Percentiles rank a stretch among this genome's conserved stretches.
These are phyloP conservation scores for Sophora flavescens DNA, from an alignment of 306 rosid species.

Conservation along the genomic window DNA sequence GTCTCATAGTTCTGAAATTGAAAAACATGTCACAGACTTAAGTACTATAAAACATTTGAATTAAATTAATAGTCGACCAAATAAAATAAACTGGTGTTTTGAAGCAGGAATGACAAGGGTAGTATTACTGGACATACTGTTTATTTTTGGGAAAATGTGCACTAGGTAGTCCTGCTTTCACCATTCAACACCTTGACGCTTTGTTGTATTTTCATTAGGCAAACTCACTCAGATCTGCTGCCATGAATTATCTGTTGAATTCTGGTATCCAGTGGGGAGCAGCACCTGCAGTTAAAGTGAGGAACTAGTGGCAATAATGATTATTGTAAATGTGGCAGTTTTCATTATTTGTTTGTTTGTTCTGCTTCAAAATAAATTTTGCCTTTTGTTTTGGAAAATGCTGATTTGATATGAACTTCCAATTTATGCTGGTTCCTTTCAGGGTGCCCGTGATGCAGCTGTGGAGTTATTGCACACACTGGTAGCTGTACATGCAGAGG, in stretches of 20 bases:
- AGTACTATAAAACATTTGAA: slow-evolving; percentile 5
- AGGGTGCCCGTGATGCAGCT: slow-evolving; percentile 98
- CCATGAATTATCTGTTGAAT: slow-evolving; percentile 83
- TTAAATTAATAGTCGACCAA: slow-evolving; percentile 32
- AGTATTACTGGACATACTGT: slow-evolving; percentile 4
- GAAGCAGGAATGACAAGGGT: slow-evolving; percentile 18
- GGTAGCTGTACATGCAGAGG: slow-evolving; percentile 99
- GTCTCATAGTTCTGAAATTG: too few relatives aligned
- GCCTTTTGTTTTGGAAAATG: slow-evolving; percentile 1
- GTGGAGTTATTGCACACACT: slow-evolving; percentile 94
- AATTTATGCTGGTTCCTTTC: slow-evolving; percentile 46
- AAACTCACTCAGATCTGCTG: slow-evolving; percentile 88
- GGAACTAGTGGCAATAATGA: slow-evolving; percentile 49
- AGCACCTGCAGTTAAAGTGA: slow-evolving; percentile 93
- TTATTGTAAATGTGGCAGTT: slow-evolving; percentile 33
- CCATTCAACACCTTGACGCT: slow-evolving; percentile 24
- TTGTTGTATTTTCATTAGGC: slow-evolving; percentile 68
- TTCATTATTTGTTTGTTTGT: not conserved
- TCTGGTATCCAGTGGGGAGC: slow-evolving; percentile 98
- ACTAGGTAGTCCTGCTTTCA: slow-evolving; percentile 25
- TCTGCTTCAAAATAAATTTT: slow-evolving; percentile 23
- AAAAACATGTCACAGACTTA: too few relatives aligned
- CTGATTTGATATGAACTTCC: slow-evolving; percentile 36
- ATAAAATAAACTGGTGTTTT: slow-evolving; percentile 14
- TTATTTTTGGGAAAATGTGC: slow-evolving; percentile 38